Base-by-base conservation (phyloP, 176 grass and related monocot genomes). In the Areca catechu region DNA sequence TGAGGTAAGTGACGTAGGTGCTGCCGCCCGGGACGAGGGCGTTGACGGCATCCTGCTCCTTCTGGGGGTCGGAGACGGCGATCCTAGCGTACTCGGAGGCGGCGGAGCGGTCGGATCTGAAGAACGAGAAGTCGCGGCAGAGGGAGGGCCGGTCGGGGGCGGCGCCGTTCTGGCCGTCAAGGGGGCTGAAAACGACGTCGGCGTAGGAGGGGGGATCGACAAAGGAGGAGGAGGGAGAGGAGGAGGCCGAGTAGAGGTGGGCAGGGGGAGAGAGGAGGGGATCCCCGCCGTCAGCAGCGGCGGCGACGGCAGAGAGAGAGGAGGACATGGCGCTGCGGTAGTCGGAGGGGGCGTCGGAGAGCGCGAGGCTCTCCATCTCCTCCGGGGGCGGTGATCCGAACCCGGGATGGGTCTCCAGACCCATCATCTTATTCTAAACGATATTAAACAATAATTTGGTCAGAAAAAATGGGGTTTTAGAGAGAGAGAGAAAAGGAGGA, bases 161-260 rank as follows among this genome's bases (percentile, higher is more conserved):
- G 17, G 70, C 61, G 51, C 63, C 71, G 52, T 75, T 74, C 55
- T 72, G 73, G 22, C 80, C 74, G 50, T 71, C 74, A 74, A 74
- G 85, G 65, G 83, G 62, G 29, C 78, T 63, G 63, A 83, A 83
- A 1, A 89, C 70, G 34, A 85, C 83, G 58, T 97, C 87, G 16
- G 87, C 84, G 78, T 92, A 92, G 76, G 93, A 97, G 15, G 93
- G 93, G 0, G 93, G 93, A 51, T 97, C 87, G 0, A 97, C 82
- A 68, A 92, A 97, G 58, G 86, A 88, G 54, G 85, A 77, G 48
- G 76, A 87, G 64, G 77, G 75, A 5, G 76, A 58, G 69, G 74
- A 61, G 24, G 71, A 49, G 25, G 53, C 20, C 24, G 1, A 1
- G 18, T 61, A 15, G 75, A 82, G 61, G 72, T 53, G 63, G 80